Evolutionary conservation across 1,139 yeast genomes (phyloP).

Genomic region (Blastobotrys serpentis): DNA sequence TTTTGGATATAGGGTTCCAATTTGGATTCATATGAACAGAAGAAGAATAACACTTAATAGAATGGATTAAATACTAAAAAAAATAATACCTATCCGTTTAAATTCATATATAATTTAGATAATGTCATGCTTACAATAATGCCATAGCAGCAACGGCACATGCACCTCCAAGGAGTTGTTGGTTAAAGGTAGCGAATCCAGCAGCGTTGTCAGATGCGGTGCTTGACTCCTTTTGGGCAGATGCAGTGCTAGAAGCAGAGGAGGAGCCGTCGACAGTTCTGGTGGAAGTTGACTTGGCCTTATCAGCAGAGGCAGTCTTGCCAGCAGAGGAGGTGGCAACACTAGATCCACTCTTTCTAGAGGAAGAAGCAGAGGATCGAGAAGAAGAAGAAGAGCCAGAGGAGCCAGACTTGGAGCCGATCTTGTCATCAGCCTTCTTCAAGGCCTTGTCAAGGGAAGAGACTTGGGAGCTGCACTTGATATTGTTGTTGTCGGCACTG

Average conservation of each 20-base stretch:
- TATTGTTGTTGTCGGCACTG: background rate
- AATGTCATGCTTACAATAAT: background rate
- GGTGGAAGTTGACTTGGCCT: background rate
- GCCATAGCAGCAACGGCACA: conserved; percentile 6
- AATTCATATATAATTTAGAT: background rate
- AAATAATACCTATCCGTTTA: no score
- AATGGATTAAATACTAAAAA: no score
- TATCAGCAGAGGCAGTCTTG: background rate
- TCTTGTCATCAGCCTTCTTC: background rate
- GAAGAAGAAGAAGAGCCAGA: background rate
- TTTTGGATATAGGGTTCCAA: no score
- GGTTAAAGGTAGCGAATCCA: background rate
- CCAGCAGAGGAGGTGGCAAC: background rate
- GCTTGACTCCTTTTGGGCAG: background rate
- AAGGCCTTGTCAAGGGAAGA: background rate
- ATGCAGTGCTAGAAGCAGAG: background rate
- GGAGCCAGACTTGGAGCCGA: background rate
- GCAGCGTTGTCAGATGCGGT: background rate
- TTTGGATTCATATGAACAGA: no score
- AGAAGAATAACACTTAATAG: no score
- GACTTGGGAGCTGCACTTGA: conserved; percentile 1
- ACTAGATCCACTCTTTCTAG: background rate
- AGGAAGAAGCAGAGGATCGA: background rate
- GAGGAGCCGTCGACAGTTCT: background rate
- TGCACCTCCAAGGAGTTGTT: background rate